These are phyloP conservation scores for Saccharomycopsis olivae DNA, from an alignment of 805 yeast species.

Conservation along the genomic window DNA sequence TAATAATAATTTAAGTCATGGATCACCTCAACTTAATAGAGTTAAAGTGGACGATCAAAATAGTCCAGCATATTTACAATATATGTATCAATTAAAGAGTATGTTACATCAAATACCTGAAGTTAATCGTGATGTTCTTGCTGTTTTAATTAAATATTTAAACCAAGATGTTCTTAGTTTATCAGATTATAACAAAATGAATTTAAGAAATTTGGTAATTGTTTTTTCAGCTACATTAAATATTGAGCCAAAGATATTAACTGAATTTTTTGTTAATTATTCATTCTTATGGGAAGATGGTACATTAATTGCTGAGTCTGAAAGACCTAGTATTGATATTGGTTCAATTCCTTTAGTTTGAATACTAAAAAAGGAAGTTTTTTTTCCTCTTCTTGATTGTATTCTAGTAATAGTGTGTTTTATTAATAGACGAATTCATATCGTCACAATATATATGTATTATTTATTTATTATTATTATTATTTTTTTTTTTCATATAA, in stretches of 20 bases:
- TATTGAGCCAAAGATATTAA: constrained; percentile 50
- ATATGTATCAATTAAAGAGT: constrained; percentile 15
- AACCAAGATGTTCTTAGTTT: constrained; percentile 46
- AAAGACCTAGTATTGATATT: constrained; percentile 40
- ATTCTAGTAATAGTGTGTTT: no score
- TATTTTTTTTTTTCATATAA: no score
- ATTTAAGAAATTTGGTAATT: constrained; percentile 63
- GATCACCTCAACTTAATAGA: constrained; percentile 21
- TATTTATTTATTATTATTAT: no score
- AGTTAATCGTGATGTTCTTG: constrained; percentile 49
- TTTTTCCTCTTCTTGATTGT: no score
- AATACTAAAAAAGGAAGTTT: neutral
- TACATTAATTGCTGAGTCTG: constrained; percentile 28
- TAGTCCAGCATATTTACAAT: constrained; percentile 13
- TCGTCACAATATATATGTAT: no score
- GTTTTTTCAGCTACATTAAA: constrained; percentile 77
- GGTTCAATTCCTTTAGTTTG: constrained; percentile 35
- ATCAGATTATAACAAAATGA: constrained; percentile 69
- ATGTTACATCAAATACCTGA: constrained; percentile 31
- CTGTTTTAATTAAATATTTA: constrained; percentile 57
- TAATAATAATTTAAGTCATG: constrained; percentile 15
- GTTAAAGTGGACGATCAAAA: constrained; percentile 10
- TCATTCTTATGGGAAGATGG: constrained; percentile 48
- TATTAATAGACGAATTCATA: no score
- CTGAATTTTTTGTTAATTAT: constrained; percentile 51